Conservation (phyloP, 495 filamentous ascomycete genomes). For the Penicillium cataractarum region DNA sequence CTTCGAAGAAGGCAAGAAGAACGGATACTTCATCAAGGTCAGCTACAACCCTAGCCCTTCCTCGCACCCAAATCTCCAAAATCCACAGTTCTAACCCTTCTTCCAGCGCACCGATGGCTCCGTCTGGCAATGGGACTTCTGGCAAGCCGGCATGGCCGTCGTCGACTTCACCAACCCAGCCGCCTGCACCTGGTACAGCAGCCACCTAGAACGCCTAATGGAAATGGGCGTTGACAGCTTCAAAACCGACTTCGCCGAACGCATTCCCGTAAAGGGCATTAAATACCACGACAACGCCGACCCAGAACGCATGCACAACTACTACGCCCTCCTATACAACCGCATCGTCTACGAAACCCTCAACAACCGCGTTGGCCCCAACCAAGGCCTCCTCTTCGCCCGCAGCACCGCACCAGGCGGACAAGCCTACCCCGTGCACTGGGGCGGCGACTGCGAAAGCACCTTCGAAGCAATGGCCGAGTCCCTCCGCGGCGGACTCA, state of each 20-base stretch:
- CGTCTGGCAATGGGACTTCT: constrained; percentile 74
- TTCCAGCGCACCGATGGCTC: constrained; percentile 63
- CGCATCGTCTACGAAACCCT: constrained; percentile 68
- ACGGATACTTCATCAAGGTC: constrained; percentile 68
- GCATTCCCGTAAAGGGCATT: constrained; percentile 66
- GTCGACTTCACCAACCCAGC: constrained; percentile 75
- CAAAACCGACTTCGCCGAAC: constrained; percentile 77
- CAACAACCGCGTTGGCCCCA: constrained; percentile 57
- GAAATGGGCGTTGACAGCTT: constrained; percentile 68
- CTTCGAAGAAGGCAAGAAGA: constrained; percentile 64
- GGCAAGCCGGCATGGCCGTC: constrained; percentile 76
- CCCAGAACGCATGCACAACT: constrained; percentile 72
- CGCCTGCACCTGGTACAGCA: constrained; percentile 62
- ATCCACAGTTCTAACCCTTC: background rate
- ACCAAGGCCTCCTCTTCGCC: constrained; percentile 68
- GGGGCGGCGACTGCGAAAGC: constrained; percentile 72
- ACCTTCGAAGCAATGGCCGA: constrained; percentile 76
- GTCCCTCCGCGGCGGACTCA: constrained; percentile 69
- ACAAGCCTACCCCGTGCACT: constrained; percentile 68
- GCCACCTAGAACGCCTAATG: constrained; percentile 61
- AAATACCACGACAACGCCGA: constrained; percentile 60
- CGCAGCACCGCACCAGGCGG: constrained; percentile 67
- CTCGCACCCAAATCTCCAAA: background rate
- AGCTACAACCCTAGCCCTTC: background rate
- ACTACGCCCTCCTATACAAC: constrained; percentile 73